Percentiles rank a stretch among this genome's conserved stretches.
These are phyloP conservation scores for Plasmodium gonderi DNA, from an alignment of 169 alveolate genomes.

Conservation along the genomic window DNA sequence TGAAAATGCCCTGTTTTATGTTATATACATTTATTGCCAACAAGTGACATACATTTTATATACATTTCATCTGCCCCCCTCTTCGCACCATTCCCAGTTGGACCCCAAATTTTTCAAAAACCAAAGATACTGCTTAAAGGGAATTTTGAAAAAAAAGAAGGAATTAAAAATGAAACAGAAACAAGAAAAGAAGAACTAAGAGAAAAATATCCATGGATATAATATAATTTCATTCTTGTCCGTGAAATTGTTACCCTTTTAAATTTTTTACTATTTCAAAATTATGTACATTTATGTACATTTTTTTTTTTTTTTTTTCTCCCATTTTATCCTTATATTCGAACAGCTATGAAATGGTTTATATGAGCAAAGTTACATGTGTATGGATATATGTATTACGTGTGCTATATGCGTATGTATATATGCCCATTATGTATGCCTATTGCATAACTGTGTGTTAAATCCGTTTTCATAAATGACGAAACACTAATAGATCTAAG, in stretches of 20 bases:
- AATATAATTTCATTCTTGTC: not conserved
- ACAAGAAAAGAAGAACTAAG: constrained; percentile 33
- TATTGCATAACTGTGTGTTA: not conserved
- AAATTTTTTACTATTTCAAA: not conserved
- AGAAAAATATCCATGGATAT: not conserved
- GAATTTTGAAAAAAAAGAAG: constrained; percentile 77
- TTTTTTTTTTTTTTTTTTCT: not conserved
- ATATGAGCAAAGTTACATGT: no score
- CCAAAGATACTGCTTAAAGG: constrained; percentile 85
- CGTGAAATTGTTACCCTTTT: not conserved
- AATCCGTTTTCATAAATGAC: not conserved
- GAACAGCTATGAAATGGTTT: not conserved
- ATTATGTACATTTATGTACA: not conserved
- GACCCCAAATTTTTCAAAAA: constrained; percentile 86
- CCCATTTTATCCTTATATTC: not conserved
- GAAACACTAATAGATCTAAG: not conserved
- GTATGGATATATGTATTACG: not conserved
- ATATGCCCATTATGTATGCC: not conserved
- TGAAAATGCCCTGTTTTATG: not conserved
- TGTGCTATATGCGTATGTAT: not conserved
- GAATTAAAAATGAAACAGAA: constrained; percentile 49
- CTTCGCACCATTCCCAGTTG: constrained; percentile 72
- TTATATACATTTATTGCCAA: not conserved
- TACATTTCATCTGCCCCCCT: not conserved
- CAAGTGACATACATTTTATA: not conserved